These are phyloP conservation scores for Penicillium aurantiogriseum DNA, from an alignment of 2,329 filamentous ascomycete genomes.

Conservation along the genomic window DNA sequence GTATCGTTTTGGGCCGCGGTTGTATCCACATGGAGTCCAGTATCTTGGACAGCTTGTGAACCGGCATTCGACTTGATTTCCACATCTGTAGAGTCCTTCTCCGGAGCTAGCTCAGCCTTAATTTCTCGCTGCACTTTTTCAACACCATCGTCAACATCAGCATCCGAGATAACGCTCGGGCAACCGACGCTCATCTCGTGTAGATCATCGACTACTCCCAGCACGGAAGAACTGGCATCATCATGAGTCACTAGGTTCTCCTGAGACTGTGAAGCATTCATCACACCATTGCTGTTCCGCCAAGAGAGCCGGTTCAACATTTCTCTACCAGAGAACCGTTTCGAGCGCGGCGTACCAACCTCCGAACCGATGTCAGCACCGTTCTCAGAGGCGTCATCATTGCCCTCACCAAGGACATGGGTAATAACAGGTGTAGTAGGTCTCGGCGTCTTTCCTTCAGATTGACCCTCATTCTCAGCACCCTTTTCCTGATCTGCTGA, in stretches of 20 bases:
- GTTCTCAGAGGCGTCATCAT: constrained; percentile 59
- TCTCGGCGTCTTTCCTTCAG: not conserved
- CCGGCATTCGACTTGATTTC: not conserved
- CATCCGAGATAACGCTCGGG: constrained; percentile 14
- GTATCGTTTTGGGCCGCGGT: not conserved
- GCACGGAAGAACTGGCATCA: constrained; percentile 26
- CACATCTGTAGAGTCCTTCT: not conserved
- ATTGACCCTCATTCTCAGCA: not conserved
- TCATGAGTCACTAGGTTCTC: constrained; percentile 36
- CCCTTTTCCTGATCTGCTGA: not conserved
- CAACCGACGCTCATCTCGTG: constrained; percentile 19
- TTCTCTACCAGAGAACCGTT: constrained; percentile 32
- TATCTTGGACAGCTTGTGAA: not conserved
- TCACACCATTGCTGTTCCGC: constrained; percentile 16
- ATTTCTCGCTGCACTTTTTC: not conserved
- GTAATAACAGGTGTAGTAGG: constrained; percentile 9
- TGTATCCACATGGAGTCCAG: not conserved
- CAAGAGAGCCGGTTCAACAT: constrained; percentile 29
- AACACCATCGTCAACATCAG: not conserved
- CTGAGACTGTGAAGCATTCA: constrained; percentile 26
- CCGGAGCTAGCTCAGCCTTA: not conserved
- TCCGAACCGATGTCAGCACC: constrained; percentile 55
- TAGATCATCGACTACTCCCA: constrained; percentile 28
- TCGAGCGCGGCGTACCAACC: constrained; percentile 29
- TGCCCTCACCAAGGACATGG: constrained; percentile 41